phyloP scores from a whole-genome alignment of 2,329 filamentous ascomycete species.

The Cladophialophora chaetospira region DNA sequence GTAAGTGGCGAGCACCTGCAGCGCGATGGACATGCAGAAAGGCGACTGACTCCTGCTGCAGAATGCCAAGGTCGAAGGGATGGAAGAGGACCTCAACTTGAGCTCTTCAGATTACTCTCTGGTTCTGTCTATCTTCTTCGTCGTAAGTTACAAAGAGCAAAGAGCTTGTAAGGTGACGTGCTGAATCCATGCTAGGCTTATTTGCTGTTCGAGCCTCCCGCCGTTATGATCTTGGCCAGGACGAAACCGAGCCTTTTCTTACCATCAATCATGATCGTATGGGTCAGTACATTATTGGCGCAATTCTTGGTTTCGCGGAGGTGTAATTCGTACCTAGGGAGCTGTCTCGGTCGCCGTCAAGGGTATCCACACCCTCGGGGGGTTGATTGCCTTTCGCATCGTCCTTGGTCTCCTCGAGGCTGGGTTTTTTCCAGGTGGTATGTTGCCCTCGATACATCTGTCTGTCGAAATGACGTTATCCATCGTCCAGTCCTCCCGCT shows the following conservation, averaged over 20 bases:
- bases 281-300: conserved; percentile 23
- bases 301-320: not conserved
- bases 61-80: conserved; percentile 48
- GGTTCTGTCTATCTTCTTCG: conserved; percentile 58
- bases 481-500: too few species aligned
- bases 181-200: conserved; percentile 17
- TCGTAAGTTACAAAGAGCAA: conserved; percentile 31
- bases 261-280: conserved; percentile 22
- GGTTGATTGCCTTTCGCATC: conserved; percentile 48
- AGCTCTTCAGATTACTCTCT: conserved; percentile 47
- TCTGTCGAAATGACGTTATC: too few species aligned
- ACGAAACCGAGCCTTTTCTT: conserved; percentile 26
- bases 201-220: conserved; percentile 43
- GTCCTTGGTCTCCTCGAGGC: conserved; percentile 38
- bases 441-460: too few species aligned
- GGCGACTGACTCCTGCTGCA: conserved; percentile 35
- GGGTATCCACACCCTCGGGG: conserved; percentile 51
- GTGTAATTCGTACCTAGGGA: conserved; percentile 37
- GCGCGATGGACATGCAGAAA: too few species aligned
- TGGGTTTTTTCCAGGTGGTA: conserved; percentile 44
- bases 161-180: not conserved
- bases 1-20: too few species aligned
- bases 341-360: conserved; percentile 53
- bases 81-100: conserved; percentile 48
- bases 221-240: conserved; percentile 48